Base-by-base conservation (phyloP, 352 stramenopile species). In the Globisporangium uncinulatum region DNA sequence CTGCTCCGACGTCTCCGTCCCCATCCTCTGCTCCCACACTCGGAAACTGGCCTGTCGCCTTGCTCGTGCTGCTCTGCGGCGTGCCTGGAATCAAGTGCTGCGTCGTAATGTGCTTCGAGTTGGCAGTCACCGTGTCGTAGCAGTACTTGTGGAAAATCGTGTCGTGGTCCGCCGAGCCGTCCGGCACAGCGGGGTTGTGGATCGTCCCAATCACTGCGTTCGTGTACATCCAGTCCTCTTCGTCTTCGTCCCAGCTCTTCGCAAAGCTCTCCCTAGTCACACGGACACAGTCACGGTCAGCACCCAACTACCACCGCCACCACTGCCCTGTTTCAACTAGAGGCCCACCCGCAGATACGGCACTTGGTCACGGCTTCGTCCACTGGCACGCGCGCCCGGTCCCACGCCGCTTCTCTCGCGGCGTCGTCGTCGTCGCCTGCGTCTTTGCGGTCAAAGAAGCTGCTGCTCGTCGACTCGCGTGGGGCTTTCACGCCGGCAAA, bases 101-200 rank as follows among this genome's bases (percentile, higher is more conserved):
- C 4, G 70, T 57, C 19, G 80, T 89, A 24, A 92, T 81, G n/a
- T 83, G 65, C 65, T 89, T 89, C 36, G 83, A 92, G 57, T 92
- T 90, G 10, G 79, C 59, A 57, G 91, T 83, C 21, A 92, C 85
- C 8, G 83, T 89, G 44, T 95, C 85, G 61, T 91, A 92, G 56
- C 85, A 95, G 54, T 92, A 94, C 69, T 93, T 93, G 79, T 95
- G 85, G 62, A 95, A 93, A 48, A 95, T 95, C 4, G 83, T 92
- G 42, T 85, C 69, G 13, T 88, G 69, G 52, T 78, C 70, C 17
- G 61, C 52, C 6, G 56, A 56, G 20, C 72, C 70, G 14, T 70
- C 67, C 3, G 71, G 65, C 37, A 60, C 60, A 0, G 65, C 56
- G 1, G 56, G 56, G 47, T 89, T 70, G 57, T 89, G 77, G 47